These are phyloP conservation scores for Venturia nashicola DNA, from an alignment of 2,329 filamentous ascomycete genomes.

Conservation along the genomic window DNA sequence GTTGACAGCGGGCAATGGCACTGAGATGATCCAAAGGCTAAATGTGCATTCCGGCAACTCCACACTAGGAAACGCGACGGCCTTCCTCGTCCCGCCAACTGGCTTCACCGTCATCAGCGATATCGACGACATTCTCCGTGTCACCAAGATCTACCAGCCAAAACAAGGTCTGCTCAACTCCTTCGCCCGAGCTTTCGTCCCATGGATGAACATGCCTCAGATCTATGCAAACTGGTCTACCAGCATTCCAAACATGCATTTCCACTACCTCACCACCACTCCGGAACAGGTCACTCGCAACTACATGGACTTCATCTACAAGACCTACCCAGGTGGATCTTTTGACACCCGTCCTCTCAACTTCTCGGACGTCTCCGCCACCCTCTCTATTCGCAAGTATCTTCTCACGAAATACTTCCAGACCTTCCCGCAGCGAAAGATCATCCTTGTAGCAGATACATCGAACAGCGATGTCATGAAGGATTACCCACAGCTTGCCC, in stretches of 20 bases:
- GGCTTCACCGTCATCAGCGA: slow-evolving; percentile 65
- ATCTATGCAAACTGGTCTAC: slow-evolving; percentile 65
- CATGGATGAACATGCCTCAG: slow-evolving; percentile 70
- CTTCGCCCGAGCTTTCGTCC: slow-evolving; percentile 56
- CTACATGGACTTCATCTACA: slow-evolving; percentile 72
- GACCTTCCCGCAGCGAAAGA: slow-evolving; percentile 63
- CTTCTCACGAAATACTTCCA: slow-evolving; percentile 61
- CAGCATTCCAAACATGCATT: slow-evolving; percentile 56
- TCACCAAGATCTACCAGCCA: slow-evolving; percentile 70
- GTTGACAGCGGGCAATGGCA: slow-evolving; percentile 51
- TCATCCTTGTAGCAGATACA: slow-evolving; percentile 65
- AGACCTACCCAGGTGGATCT: slow-evolving; percentile 62
- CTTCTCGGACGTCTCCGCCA: slow-evolving; percentile 64
- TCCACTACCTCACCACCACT: slow-evolving; percentile 72
- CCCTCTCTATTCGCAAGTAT: slow-evolving; percentile 56
- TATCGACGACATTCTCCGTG: slow-evolving; percentile 68
- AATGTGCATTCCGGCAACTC: slow-evolving; percentile 56
- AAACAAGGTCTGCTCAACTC: slow-evolving; percentile 64
- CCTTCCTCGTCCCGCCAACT: slow-evolving; percentile 58
- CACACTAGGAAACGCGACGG: slow-evolving; percentile 58
- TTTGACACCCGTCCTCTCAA: slow-evolving; percentile 71
- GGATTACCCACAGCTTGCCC: slow-evolving; percentile 47
- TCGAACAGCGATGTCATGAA: slow-evolving; percentile 67
- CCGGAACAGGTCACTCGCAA: slow-evolving; percentile 66
- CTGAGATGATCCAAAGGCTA: slow-evolving; percentile 51